These are phyloP conservation scores for Stachybotrys chartarum DNA, from an alignment of 2,329 filamentous ascomycete genomes.

Conservation along the genomic window DNA sequence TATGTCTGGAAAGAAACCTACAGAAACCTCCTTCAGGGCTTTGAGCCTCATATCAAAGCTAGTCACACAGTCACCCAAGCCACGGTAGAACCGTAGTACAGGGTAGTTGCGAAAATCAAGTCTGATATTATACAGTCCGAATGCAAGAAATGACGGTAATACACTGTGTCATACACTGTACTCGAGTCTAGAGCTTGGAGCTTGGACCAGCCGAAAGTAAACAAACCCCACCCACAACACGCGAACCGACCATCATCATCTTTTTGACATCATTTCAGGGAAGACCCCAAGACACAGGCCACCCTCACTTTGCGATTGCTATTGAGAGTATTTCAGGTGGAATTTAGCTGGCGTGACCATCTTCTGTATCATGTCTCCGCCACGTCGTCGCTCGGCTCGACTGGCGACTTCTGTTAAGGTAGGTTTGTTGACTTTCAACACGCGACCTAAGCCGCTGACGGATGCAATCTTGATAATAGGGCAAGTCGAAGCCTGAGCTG, in stretches of 20 bases:
- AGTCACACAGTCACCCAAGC: too few relatives aligned
- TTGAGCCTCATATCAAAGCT: too few relatives aligned
- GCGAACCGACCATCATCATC: not conserved
- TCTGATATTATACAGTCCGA: too few relatives aligned
- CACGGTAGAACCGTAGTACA: too few relatives aligned
- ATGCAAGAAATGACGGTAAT: not conserved
- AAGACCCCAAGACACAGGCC: slow-evolving; percentile 12
- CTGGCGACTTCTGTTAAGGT: slow-evolving; percentile 32
- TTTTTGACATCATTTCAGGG: slow-evolving; percentile 21
- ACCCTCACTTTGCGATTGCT: slow-evolving; percentile 14
- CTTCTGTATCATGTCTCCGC: slow-evolving; percentile 26
- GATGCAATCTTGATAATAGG: slow-evolving; percentile 10
- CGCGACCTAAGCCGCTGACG: not conserved
- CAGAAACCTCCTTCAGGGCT: too few relatives aligned
- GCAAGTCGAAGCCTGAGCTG: slow-evolving; percentile 25
- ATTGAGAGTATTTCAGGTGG: too few relatives aligned
- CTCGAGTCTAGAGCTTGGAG: slow-evolving; percentile 6
- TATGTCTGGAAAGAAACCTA: too few relatives aligned
- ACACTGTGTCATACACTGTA: not conserved
- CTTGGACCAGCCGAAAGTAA: slow-evolving; percentile 19
- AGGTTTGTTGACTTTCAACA: slow-evolving; percentile 6
- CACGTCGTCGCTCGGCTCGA: slow-evolving; percentile 37
- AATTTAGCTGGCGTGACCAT: too few relatives aligned
- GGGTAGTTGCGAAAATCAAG: too few relatives aligned
- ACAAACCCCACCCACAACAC: slow-evolving; percentile 16